Conservation (phyloP, 2,329 filamentous ascomycete species). For the Cryphonectria parasitica region DNA sequence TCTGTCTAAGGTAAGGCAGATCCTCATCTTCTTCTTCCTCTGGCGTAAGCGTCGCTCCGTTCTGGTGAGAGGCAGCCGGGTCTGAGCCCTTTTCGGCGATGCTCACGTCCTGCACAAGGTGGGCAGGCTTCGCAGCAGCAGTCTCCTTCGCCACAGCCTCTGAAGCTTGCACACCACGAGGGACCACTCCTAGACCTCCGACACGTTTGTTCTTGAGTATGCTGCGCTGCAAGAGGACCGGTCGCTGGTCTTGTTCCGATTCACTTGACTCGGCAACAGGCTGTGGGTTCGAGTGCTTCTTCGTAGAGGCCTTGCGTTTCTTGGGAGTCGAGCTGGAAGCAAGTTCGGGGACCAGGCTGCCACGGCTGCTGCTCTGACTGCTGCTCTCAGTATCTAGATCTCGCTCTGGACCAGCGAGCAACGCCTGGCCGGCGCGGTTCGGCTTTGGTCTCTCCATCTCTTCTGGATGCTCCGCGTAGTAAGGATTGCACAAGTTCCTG, state of each 20-base stretch:
- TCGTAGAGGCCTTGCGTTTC: slow-evolving; percentile 6
- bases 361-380: slow-evolving; percentile 2
- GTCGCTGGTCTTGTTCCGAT: slow-evolving; percentile 12
- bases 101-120: not conserved
- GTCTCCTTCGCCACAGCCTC: slow-evolving; percentile 25
- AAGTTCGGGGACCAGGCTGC: slow-evolving; percentile 8
- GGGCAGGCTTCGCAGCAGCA: slow-evolving; percentile 9
- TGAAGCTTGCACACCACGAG: slow-evolving; percentile 24
- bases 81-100: not conserved
- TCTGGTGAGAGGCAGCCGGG: not conserved
- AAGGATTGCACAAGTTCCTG: slow-evolving; percentile 56
- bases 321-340: not conserved
- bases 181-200: slow-evolving; percentile 14
- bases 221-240: slow-evolving; percentile 24
- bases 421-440: slow-evolving; percentile 6
- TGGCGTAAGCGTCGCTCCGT: not conserved
- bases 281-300: not conserved
- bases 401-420: slow-evolving; percentile 9
- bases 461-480: slow-evolving; percentile 40
- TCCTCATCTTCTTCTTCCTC: slow-evolving; percentile 24
- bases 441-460: slow-evolving; percentile 29
- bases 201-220: slow-evolving; percentile 12
- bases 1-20: slow-evolving; percentile 27
- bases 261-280: slow-evolving; percentile 4
- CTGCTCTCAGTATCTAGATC: slow-evolving; percentile 7